Evolutionary conservation across 2,329 filamentous ascomycete genomes (phyloP).

Genomic region (Aspergillus neotritici): DNA sequence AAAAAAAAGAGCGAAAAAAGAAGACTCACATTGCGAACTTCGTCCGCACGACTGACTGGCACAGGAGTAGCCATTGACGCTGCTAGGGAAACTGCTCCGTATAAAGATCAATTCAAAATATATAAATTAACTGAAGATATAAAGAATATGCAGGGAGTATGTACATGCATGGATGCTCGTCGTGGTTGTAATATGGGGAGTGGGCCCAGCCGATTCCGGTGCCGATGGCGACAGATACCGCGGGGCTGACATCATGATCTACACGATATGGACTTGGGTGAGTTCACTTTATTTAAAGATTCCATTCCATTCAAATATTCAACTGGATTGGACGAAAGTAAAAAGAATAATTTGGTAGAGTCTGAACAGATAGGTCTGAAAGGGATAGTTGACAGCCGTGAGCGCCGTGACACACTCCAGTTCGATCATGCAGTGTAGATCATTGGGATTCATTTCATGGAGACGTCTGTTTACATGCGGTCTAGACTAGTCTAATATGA

Average conservation of each 20-base stretch:
- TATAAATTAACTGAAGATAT: background rate
- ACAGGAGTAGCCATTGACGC: constrained; percentile 20
- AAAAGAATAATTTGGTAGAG: too few relatives aligned
- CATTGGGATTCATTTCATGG: too few relatives aligned
- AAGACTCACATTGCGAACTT: constrained; percentile 39
- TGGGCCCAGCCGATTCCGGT: background rate
- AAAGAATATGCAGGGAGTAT: background rate
- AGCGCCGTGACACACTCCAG: too few relatives aligned
- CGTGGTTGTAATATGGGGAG: too few relatives aligned
- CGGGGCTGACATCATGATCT: constrained; percentile 19
- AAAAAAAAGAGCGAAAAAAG: constrained; percentile 1
- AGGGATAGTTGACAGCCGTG: too few relatives aligned
- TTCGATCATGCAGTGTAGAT: too few relatives aligned
- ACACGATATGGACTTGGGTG: too few relatives aligned
- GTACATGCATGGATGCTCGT: background rate
- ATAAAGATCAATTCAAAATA: background rate
- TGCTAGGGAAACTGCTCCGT: background rate
- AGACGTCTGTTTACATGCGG: too few relatives aligned
- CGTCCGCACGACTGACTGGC: constrained; percentile 31
- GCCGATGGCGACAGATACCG: constrained; percentile 20
- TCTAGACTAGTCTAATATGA: background rate
- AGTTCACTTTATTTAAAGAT: too few relatives aligned
- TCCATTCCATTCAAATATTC: too few relatives aligned
- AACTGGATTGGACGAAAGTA: too few relatives aligned
- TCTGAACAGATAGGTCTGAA: too few relatives aligned